Percentiles rank a stretch among this genome's conserved stretches.
phyloP scores from a whole-genome alignment of 768 basidiomycete genomes.

The Amanita polypyramis region DNA sequence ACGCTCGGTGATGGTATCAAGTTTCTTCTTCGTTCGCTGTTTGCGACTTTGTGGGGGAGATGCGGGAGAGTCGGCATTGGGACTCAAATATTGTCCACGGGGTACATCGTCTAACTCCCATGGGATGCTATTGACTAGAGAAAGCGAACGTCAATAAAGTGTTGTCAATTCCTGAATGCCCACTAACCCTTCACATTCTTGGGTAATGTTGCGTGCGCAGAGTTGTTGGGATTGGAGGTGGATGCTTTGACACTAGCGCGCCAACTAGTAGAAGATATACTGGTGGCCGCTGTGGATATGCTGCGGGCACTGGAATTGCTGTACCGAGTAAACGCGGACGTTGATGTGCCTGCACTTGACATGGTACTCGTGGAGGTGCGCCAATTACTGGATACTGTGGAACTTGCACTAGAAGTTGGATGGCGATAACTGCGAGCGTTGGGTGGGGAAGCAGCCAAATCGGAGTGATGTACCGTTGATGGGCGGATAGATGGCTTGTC shows the following conservation, averaged over 20 bases:
- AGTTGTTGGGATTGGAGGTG: constrained; percentile 19
- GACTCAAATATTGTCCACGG: constrained; percentile 50
- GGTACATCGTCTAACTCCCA: constrained; percentile 66
- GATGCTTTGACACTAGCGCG: constrained; percentile 37
- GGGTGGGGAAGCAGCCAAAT: constrained; percentile 49
- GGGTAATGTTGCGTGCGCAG: constrained; percentile 27
- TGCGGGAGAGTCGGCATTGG: constrained; percentile 53
- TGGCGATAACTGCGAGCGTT: constrained; percentile 45
- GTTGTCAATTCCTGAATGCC: constrained; percentile 2
- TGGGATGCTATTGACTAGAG: constrained; percentile 60
- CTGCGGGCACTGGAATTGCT: constrained; percentile 68
- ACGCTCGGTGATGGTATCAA: constrained; percentile 72
- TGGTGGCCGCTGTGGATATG: constrained; percentile 73
- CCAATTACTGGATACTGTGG: constrained; percentile 63
- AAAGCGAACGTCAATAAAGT: constrained; percentile 9
- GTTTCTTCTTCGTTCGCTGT: constrained; percentile 57
- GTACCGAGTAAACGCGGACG: constrained; percentile 69
- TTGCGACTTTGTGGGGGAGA: constrained; percentile 47
- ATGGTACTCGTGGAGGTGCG: constrained; percentile 66
- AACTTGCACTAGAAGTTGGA: constrained; percentile 48
- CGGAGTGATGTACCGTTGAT: constrained; percentile 20
- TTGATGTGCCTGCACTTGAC: constrained; percentile 57
- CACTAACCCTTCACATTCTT: constrained; percentile 79
- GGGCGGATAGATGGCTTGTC: constrained; percentile 4
- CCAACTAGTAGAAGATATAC: constrained; percentile 68